Base-by-base conservation (phyloP, 2,329 filamentous ascomycete genomes). In the Exophiala dermatitidis region DNA sequence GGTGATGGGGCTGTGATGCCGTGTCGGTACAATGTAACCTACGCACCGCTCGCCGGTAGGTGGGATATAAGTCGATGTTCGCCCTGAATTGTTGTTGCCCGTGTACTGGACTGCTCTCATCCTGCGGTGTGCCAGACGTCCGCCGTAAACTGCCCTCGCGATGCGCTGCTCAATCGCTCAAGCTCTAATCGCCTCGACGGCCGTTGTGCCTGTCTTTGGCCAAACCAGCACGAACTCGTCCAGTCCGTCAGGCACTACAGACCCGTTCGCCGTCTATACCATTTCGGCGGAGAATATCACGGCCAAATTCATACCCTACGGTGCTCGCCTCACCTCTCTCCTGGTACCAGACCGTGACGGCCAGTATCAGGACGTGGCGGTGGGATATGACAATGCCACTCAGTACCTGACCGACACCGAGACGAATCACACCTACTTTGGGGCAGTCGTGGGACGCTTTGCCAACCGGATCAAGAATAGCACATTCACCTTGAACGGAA, bases 401-500 rank as follows among this genome's bases (percentile, higher is more conserved):
- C 59, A 71, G 56, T 74, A 77, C 60, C 56, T 74, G 45, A 65
- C 66, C 29, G 74, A 78, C 57, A 70, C 69, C 5, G 62, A 71
- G 55, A 75, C 72, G 32, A 72, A 72, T 45, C 72, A 75, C 61
- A 76, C 72, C 46, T 76, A 67, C 65, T 75, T 74, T 56, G 74
- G 74, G 28, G 65, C 74, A 1, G 65, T 74, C 4, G 74, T 76
- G 9, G 76, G 76, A 52, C 72, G 76, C 45, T 79, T 78, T 66
- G 76, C 76, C 52, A 79, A 79, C 62, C 73, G 76, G 37, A 78
- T 78, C 65, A 78, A 74, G 68, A 80, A 80, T 54, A 75, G 76
- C 48, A 79, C 77, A 2, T 80, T 80, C 64, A 69, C 69, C 26
- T 67, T 80, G 52, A 72, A 77, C 49, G 72, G 70, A 19, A 60